Evolutionary conservation across 192 early-diverging fungal species (phyloP), one percentile per base, ranked within the genome.

Genomic region (Chytriomyces sp.): DNA sequence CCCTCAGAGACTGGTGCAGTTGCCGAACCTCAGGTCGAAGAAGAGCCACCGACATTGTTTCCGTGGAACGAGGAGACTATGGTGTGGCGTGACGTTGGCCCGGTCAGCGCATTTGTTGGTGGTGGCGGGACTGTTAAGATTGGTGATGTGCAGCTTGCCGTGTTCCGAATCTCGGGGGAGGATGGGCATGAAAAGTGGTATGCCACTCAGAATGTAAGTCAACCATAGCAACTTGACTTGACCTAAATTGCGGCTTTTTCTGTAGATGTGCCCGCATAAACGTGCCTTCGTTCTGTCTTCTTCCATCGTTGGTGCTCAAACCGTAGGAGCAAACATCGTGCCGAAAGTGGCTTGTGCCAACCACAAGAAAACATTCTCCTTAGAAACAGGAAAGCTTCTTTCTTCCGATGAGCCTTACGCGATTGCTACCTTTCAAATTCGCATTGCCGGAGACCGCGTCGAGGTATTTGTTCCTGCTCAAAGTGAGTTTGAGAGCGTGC

Each of bases 261-360:
- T 30, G 17, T 53, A 79, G 72, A 91, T 91, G 89, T 91, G 89
- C 56, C 90, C 90, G 32, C 89, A 91, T 70, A 91, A 91, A 62
- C 85, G 89, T 52, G 86, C 90, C 22, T 77, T 91, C 39, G 89
- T 91, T 39, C 79, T 91, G 37, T 81, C 89, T 17, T 72, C 77
- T 3, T 86, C 87, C 7, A 65, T 91, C 31, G 33, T 91, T 39
- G 89, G 90, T 17, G 73, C 78, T 40, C 68, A 69, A 39, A 72
- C 44, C 19, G 68, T 41, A 30, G 57, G 60, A 19, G 61, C 78
- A 25, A 38, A 70, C 38, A 73, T 55, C 17, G 33, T 70, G 5
- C 82, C 88, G 5, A 88, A 88, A 52, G 84, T 91, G 0, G 82
- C 90, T 34, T 91, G 89, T 60, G 88, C 90, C 1, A 82, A 88